Evolutionary conservation across 2,329 filamentous ascomycete species (phyloP).

Genomic region (Furcasterigmium furcatum): DNA sequence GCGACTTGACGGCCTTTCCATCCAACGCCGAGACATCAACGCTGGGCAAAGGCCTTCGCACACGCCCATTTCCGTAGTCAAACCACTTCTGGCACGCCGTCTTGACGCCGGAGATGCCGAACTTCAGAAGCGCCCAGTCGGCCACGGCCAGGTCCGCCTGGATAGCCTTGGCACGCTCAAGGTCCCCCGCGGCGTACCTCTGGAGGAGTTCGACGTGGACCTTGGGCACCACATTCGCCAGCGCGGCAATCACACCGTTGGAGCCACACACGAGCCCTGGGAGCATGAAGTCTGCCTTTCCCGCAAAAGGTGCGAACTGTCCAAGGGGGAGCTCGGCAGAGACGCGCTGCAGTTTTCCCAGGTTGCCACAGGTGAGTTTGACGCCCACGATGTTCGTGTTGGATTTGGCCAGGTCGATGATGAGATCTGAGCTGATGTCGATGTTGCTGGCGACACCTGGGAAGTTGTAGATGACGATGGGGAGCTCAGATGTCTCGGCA

Average conservation of each 20-base stretch:
- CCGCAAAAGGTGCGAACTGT: constrained; percentile 32
- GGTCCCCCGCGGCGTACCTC: constrained; percentile 25
- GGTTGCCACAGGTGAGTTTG: constrained; percentile 69
- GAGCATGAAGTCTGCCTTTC: constrained; percentile 38
- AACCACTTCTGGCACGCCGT: constrained; percentile 17
- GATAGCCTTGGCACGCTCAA: constrained; percentile 28
- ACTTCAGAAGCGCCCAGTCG: constrained; percentile 23
- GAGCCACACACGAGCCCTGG: constrained; percentile 34
- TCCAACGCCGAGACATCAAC: no score
- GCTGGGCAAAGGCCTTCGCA: no score
- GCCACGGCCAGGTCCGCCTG: constrained; percentile 25
- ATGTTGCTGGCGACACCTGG: constrained; percentile 62
- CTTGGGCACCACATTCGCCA: constrained; percentile 34
- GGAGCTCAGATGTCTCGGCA: constrained; percentile 59
- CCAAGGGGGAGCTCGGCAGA: no score
- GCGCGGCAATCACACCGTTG: constrained; percentile 35
- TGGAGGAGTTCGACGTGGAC: constrained; percentile 28
- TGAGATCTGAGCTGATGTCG: constrained; percentile 61
- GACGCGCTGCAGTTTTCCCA: constrained; percentile 64
- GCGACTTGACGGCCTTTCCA: no score
- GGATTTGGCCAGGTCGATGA: constrained; percentile 56
- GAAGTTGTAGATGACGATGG: constrained; percentile 68
- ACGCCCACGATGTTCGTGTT: constrained; percentile 64
- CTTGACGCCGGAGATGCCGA: constrained; percentile 23
- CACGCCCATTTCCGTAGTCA: constrained; percentile 17